Evolutionary conservation across 306 rosid genomes (phyloP), one percentile per base, ranked within the genome.

Genomic region (Chamaecrista fasciculata): DNA sequence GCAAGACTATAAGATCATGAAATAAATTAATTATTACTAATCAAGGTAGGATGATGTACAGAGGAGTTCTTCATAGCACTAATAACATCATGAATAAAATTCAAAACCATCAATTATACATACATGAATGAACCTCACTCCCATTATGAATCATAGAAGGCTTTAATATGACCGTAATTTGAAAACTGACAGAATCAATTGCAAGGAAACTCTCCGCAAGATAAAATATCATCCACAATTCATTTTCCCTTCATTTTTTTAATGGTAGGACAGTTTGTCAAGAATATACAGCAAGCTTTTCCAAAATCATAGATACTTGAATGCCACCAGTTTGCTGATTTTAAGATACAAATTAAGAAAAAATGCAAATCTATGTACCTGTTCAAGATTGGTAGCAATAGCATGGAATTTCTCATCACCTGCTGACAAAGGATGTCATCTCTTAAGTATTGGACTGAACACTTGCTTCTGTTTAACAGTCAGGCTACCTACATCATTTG

Each of bases 331-430:
- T 67, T 80, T 67, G 25, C 69, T 11, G 1, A 42, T 61, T 43
- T 48, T 36, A n/a, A 69, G 67, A 65, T 34, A 42, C 28, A 61
- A 33, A 16, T 37, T n/a, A n/a, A n/a, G n/a, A 31, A 11, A 7
- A 31, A 31, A 57, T 52, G 50, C 12, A 62, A 23, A 42, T 71
- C 56, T 49, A 43, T 40, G 24, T 81, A 90, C 99, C 89, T 91
- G 99, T 80, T 94, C 99, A 72, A 88, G 87, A 81, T 94, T 94
- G 69, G 99, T 91, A 40, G 99, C 99, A 66, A 94, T 89, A 19
- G 97, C 97, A 68, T 88, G 85, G 67, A 71, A 86, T 60, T 84
- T 86, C 81, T 94, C 97, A 28, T 94, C 97, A 42, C 83, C 84
- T n/a, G n/a, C n/a, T n/a, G n/a, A n/a, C n/a, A n/a, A n/a, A n/a